Evolutionary conservation across 164 flowering plant genomes (phyloP), one percentile per base, ranked within the genome.

Genomic region (Akebia trifoliata): DNA sequence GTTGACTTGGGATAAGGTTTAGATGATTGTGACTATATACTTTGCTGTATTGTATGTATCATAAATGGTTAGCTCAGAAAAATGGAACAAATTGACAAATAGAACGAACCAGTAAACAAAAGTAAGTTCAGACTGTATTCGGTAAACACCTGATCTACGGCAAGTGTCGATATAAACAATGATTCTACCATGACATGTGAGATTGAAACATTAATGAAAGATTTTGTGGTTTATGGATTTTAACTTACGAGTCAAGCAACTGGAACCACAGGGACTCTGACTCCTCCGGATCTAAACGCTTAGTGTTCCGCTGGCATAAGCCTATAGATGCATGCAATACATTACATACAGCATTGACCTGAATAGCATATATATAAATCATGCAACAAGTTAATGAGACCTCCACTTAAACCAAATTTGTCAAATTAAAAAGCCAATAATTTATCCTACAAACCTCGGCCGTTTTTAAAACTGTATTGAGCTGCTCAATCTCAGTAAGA

Each of bases 281-380:
- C 70, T 93, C 97, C 49, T 86, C 85, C 17, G 80, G 75, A 59
- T 81, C 84, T 74, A 93, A 68, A 17, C 99, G 89, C 50, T 81
- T 79, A 50, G 92, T 84, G 68, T 93, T 93, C 59, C 97, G 75
- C 69, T 93, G 96, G 69, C 99, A 93, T 55, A 93, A 63, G 42
- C 85, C 87, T 66, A 90, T 73, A 71, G 93, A 86, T 18, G 90
- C 74, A 64, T 71, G 82, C 72, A 93, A 67, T 61, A 78, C 65
- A 60, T 71, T 67, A 21, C 26, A 43, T 57, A 87, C 74, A 37
- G 67, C 75, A 51, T 61, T 62, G 29, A 83, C 93, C 99, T 93
- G 74, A 59, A 77, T 21, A 52, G 21, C 44, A 46, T 49, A n/a
- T 46, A 31, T 32, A 38, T 38, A 8, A 31, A 26, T 31, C 47